A percentile compares a stretch with the other conserved stretches of the same genome.
Evolutionary conservation across 2,329 filamentous ascomycete species (phyloP).

Genomic region (Calonectria naviculata): DNA sequence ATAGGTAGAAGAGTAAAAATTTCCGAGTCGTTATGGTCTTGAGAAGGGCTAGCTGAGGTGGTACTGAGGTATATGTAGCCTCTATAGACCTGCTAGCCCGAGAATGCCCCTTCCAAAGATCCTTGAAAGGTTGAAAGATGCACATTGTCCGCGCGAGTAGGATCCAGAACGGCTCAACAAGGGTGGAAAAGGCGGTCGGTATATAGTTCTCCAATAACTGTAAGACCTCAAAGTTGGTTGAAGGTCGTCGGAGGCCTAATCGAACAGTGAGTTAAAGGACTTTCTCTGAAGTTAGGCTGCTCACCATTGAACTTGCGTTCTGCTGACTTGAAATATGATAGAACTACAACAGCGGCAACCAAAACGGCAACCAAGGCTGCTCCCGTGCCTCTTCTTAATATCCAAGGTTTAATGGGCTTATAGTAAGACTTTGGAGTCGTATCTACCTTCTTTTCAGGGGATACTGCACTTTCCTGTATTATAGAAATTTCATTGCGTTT

Average conservation of each 20-base stretch:
- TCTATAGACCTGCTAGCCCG: background rate
- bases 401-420: constrained; percentile 9
- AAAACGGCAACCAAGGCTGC: background rate
- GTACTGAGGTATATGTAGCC: constrained; percentile 1
- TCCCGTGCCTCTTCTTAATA: background rate
- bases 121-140: constrained; percentile 14
- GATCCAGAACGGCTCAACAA: constrained; percentile 11
- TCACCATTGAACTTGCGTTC: background rate
- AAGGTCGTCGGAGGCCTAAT: background rate
- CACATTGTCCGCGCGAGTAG: constrained; percentile 10
- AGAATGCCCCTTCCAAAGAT: background rate
- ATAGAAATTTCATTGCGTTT: background rate
- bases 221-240: constrained; percentile 1
- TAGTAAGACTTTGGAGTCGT: background rate
- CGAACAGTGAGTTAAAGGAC: background rate
- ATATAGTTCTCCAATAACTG: constrained; percentile 14
- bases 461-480: background rate
- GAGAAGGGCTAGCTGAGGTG: constrained; percentile 7
- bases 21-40: background rate
- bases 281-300: background rate
- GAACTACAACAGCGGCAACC: background rate
- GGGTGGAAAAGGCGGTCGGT: constrained; percentile 14
- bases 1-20: background rate
- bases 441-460: background rate
- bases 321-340: constrained; percentile 3